phyloP scores from a whole-genome alignment of 805 yeast species.

The Brettanomyces custersianus region DNA sequence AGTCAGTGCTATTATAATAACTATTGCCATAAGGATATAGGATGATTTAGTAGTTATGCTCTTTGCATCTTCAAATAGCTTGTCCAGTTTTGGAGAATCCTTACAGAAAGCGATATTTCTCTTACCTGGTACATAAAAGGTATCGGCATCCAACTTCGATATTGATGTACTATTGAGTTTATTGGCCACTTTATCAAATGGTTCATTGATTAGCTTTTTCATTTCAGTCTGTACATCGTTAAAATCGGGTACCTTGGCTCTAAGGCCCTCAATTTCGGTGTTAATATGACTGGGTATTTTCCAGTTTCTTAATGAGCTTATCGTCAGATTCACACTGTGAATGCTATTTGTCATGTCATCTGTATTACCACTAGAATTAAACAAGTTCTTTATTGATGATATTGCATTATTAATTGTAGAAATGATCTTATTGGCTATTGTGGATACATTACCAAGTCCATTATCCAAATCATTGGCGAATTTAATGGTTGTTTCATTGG shows the following conservation, averaged over 20 bases:
- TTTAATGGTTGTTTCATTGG: slow-evolving; percentile 49
- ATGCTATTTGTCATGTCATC: slow-evolving; percentile 26
- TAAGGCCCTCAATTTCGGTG: slow-evolving; percentile 41
- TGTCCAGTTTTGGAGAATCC: slow-evolving; percentile 29
- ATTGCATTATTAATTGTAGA: slow-evolving; percentile 31
- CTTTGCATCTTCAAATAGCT: slow-evolving; percentile 27
- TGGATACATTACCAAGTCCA: slow-evolving; percentile 55
- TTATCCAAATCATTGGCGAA: slow-evolving; percentile 55
- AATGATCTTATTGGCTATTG: slow-evolving; percentile 46
- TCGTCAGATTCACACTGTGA: slow-evolving; percentile 47
- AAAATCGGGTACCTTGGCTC: slow-evolving; percentile 54
- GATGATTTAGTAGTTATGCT: slow-evolving; percentile 27
- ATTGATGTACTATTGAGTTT: slow-evolving; percentile 22
- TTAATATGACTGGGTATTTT: slow-evolving; percentile 61
- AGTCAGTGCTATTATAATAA: slow-evolving; percentile 32
- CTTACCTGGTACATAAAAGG: slow-evolving; percentile 33
- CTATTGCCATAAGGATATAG: slow-evolving; percentile 29
- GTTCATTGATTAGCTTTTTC: slow-evolving; percentile 41
- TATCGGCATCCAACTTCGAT: background rate
- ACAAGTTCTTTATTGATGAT: slow-evolving; percentile 42
- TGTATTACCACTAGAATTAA: slow-evolving; percentile 36
- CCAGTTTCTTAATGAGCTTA: slow-evolving; percentile 45
- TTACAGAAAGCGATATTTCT: slow-evolving; percentile 30
- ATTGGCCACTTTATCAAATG: slow-evolving; percentile 43
- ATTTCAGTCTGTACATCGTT: slow-evolving; percentile 54